Base-by-base conservation (phyloP, 306 rosid species). In the Begonia fuchsioides region DNA sequence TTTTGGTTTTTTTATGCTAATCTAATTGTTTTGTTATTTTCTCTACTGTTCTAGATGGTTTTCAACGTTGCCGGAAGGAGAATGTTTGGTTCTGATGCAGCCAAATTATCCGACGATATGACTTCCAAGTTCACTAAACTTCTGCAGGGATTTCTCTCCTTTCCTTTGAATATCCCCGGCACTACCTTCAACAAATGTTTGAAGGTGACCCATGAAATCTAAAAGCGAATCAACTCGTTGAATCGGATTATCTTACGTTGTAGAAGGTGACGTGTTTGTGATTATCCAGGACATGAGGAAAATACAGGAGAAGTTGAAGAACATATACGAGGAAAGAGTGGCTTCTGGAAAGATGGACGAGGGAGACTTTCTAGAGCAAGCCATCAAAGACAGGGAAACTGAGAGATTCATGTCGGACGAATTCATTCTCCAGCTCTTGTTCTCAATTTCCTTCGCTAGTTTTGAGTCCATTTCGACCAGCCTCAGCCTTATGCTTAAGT, bases 401-500 rank as follows among this genome's bases (percentile, higher is more conserved):
- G 50, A 59, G 40, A 11, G 50, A 39, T 59, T 59, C 44, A 51
- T 59, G 5, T n/a, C 63, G 0, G 63, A 59, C 15, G 63, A 59
- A 19, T 59, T 59, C 55, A 51, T 59, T 13, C 44, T 50, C 41
- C 63, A 59, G 17, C 20, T 50, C 2, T 10, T 43, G 45, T 59
- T 59, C 16, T 32, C 56, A 3, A 32, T 59, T 2, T 39, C 40
- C 35, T 59, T 41, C 43, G 56, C 55, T 40, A 15, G 14, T 18
- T 59, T 59, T 50, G 56, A 59, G 19, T 41, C 64, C 3, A 26
- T 50, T 12, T 59, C 64, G 1, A 9, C 45, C 13, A 8, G 51
- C 14, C 49, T 59, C 12, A 43, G 56, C 9, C 15, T 59, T 10
- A 10, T 52, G 8, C 43, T 59, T 39, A 59, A 15, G 38, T 43